phyloP scores from a whole-genome alignment of 306 rosid genomes.

The Rubus parviflorus region DNA sequence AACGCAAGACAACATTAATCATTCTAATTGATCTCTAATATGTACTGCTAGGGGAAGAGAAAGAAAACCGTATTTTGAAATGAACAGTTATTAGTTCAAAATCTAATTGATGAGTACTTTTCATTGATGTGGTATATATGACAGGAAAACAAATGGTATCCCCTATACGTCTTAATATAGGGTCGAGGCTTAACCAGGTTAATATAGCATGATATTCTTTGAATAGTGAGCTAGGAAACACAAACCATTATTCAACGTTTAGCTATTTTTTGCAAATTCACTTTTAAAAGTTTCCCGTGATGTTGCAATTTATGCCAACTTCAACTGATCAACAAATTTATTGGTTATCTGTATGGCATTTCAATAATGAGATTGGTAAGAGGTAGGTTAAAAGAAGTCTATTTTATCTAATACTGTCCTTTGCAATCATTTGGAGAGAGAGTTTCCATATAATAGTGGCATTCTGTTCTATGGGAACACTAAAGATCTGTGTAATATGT shows the following conservation, averaged over 20 bases:
- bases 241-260: background rate
- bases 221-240: background rate
- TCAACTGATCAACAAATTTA: background rate
- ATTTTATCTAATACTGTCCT: background rate
- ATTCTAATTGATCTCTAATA: background rate
- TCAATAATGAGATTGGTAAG: background rate
- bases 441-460: slow-evolving; percentile 2
- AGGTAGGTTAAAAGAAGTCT: background rate
- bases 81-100: background rate
- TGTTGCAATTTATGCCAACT: background rate
- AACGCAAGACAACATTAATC: background rate
- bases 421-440: background rate
- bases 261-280: background rate
- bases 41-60: background rate
- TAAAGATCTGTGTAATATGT: background rate
- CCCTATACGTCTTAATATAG: background rate
- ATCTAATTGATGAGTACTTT: background rate
- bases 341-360: background rate
- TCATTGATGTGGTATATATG: background rate
- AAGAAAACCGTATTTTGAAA: background rate
- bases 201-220: background rate
- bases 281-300: background rate
- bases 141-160: background rate
- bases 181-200: background rate
- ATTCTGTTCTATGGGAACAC: slow-evolving; percentile 5